Evolutionary conservation across 2,329 filamentous ascomycete species (phyloP).

Genomic region (Zymoseptoria pseudotritici): DNA sequence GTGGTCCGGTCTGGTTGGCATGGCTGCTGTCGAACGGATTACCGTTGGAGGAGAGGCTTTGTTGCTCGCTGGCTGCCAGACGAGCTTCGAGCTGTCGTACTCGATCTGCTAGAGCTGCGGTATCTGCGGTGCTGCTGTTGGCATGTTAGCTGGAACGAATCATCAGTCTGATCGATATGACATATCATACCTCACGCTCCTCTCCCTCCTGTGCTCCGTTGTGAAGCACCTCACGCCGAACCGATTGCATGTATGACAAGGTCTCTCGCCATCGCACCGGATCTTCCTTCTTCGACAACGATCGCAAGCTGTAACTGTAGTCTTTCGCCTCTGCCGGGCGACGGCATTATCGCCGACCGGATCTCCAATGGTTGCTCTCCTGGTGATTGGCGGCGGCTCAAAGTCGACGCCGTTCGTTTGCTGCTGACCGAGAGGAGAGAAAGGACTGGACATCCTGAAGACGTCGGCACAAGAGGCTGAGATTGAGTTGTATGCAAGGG

Average conservation of each 20-base stretch:
- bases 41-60: neutral
- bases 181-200: constrained; percentile 8
- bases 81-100: constrained; percentile 11
- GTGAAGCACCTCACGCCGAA: constrained; percentile 12
- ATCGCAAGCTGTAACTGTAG: constrained; percentile 8
- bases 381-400: constrained; percentile 3
- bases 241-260: constrained; percentile 12
- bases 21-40: neutral
- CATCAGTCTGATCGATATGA: neutral
- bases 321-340: constrained; percentile 8
- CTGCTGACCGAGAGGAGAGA: neutral
- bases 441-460: neutral
- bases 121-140: constrained; percentile 6
- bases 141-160: neutral
- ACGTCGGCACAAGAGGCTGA: no score
- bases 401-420: neutral
- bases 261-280: constrained; percentile 9
- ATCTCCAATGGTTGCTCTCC: constrained; percentile 14
- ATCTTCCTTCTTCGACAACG: constrained; percentile 11
- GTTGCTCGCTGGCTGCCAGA: constrained; percentile 6
- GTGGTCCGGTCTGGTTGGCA: constrained; percentile 3
- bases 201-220: constrained; percentile 9
- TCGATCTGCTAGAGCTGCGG: constrained; percentile 11
- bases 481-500: neutral
- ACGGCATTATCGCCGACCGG: constrained; percentile 10